A percentile compares a stretch with the other conserved stretches of the same genome.
These are phyloP conservation scores for Fermentozyma sake DNA, from an alignment of 1,139 yeast genomes.

Conservation along the genomic window DNA sequence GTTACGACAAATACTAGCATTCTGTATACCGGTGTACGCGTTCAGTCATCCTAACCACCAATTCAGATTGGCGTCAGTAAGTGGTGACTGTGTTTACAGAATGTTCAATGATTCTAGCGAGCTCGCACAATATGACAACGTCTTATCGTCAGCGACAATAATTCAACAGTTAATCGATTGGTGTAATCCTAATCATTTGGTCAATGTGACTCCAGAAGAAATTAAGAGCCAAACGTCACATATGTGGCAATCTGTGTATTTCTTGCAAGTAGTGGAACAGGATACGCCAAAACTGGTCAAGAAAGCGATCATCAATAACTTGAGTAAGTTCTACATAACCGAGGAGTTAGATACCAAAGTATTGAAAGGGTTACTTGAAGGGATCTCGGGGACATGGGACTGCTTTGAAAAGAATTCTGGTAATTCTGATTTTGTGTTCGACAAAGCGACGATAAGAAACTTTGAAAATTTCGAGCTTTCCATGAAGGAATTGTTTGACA, in stretches of 20 bases:
- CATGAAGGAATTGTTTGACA: conserved; percentile 24
- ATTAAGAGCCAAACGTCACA: conserved; percentile 47
- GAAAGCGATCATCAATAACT: conserved; percentile 50
- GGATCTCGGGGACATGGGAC: conserved; percentile 30
- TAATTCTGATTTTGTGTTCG: conserved; percentile 34
- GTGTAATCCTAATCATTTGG: conserved; percentile 79
- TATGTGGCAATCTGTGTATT: conserved; percentile 52
- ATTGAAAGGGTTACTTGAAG: conserved; percentile 29
- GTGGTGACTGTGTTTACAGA: conserved; percentile 64
- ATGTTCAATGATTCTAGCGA: conserved; percentile 43
- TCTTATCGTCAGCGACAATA: conserved; percentile 52
- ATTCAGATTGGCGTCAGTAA: conserved; percentile 56
- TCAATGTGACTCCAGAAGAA: conserved; percentile 42
- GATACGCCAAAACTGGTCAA: conserved; percentile 51
- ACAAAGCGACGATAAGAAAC: conserved; percentile 41
- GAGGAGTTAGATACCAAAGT: conserved; percentile 26
- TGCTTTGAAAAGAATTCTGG: conserved; percentile 20
- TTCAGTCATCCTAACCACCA: conserved; percentile 77
- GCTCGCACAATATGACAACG: conserved; percentile 20
- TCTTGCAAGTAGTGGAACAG: conserved; percentile 49
- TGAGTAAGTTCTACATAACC: conserved; percentile 43
- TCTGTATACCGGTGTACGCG: conserved; percentile 87
- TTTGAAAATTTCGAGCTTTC: conserved; percentile 39
- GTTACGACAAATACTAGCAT: conserved; percentile 76
- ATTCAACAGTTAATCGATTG: conserved; percentile 76